These are phyloP conservation scores for Ajuga chamaepitys DNA, from an alignment of 257 asterid species.

Conservation along the genomic window DNA sequence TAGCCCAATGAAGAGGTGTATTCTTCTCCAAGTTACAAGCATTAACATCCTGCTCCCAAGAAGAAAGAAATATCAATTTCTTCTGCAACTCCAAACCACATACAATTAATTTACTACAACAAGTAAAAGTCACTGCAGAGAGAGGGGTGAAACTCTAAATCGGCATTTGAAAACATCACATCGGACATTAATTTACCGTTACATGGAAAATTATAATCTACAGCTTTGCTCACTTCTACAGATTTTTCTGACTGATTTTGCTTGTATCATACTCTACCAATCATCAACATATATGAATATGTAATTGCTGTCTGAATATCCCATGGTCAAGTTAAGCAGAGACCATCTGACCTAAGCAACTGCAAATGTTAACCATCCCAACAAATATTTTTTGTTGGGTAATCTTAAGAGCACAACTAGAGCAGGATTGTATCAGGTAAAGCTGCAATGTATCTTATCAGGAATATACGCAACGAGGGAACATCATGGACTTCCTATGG, in stretches of 20 bases:
- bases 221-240: neutral
- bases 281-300: neutral
- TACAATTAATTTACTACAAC: neutral
- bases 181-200: neutral
- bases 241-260: neutral
- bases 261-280: neutral
- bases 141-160: neutral
- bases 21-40: conserved; percentile 70
- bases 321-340: neutral
- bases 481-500: neutral
- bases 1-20: conserved; percentile 97
- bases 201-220: neutral
- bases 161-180: neutral
- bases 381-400: neutral
- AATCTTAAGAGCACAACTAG: neutral
- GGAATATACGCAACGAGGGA: neutral
- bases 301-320: neutral
- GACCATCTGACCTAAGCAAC: neutral
- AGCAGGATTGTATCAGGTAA: neutral
- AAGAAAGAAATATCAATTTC: conserved; percentile 1
- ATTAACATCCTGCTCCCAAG: conserved; percentile 62
- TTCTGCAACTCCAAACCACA: neutral
- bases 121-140: neutral
- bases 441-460: neutral
- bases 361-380: neutral